Conservation (phyloP, 2,329 filamentous ascomycete species). For the Trichoderma harzianum region DNA sequence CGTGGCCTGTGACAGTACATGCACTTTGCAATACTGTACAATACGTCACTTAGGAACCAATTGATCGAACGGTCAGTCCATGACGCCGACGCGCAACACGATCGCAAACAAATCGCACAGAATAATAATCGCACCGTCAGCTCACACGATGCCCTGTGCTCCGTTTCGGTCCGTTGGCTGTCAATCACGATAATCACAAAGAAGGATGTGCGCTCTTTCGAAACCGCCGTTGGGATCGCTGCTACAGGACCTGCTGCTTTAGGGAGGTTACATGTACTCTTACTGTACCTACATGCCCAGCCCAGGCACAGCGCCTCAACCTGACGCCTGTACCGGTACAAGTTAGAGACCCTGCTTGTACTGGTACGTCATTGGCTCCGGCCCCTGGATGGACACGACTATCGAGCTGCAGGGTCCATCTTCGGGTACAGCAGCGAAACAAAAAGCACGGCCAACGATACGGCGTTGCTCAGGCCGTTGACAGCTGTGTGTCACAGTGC, state of each 20-base stretch:
- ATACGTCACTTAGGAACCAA: background rate
- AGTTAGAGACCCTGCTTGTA: background rate
- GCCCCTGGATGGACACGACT: slow-evolving; percentile 13
- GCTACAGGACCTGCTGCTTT: slow-evolving; percentile 9
- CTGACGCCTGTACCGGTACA: background rate
- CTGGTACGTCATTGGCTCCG: slow-evolving; percentile 15
- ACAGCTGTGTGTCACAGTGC: background rate
- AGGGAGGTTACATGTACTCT: slow-evolving; percentile 16
- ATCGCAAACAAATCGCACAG: background rate
- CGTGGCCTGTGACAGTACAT: background rate
- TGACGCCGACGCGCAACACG: background rate
- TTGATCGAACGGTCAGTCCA: background rate
- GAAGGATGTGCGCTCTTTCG: background rate
- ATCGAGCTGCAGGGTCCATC: background rate
- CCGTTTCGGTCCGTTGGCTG: slow-evolving; percentile 12
- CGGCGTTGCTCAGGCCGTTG: background rate
- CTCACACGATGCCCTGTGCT: background rate
- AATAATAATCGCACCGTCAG: background rate
- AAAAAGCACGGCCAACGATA: background rate
- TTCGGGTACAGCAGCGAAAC: background rate
- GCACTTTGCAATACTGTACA: background rate
- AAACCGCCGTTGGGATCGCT: slow-evolving; percentile 11
- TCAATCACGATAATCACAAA: background rate
- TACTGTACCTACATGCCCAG: background rate
- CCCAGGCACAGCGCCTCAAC: background rate